These are phyloP conservation scores for Penstemon davidsonii DNA, from an alignment of 257 asterid species.

Conservation along the genomic window DNA sequence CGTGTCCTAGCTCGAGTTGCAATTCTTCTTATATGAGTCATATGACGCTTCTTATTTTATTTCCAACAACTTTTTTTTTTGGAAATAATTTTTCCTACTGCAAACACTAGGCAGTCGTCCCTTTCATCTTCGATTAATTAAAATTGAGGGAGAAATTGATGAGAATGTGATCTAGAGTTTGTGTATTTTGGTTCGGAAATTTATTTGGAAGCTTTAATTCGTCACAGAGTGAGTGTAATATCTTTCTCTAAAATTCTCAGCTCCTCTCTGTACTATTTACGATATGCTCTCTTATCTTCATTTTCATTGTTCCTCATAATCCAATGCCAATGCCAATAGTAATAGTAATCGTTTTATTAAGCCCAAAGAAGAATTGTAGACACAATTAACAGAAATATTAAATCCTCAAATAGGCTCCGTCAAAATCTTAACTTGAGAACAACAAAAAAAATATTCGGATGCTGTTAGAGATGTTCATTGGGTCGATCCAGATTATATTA, in stretches of 20 bases:
- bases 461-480: slow-evolving; percentile 39
- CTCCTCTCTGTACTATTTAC: slow-evolving; percentile 25
- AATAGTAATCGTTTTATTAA: slow-evolving; percentile 15
- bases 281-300: slow-evolving; percentile 44
- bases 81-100: no score
- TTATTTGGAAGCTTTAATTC: no score
- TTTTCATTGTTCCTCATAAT: slow-evolving; percentile 33
- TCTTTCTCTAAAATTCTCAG: slow-evolving; percentile 20
- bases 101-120: no score
- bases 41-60: no score
- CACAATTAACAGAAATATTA: slow-evolving; percentile 17
- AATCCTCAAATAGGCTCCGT: slow-evolving; percentile 29
- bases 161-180: no score
- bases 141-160: no score
- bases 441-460: slow-evolving; percentile 39
- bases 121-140: no score
- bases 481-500: slow-evolving; percentile 53
- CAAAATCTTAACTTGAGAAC: slow-evolving; percentile 47
- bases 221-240: no score
- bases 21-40: no score
- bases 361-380: slow-evolving; percentile 15
- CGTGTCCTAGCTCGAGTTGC: no score
- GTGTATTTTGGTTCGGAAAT: no score
- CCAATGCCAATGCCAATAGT: background rate
- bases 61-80: no score